A percentile compares a stretch with the other conserved stretches of the same genome.
phyloP scores from a whole-genome alignment of 2,329 filamentous ascomycete species.

The Xylariaceae sp. region DNA sequence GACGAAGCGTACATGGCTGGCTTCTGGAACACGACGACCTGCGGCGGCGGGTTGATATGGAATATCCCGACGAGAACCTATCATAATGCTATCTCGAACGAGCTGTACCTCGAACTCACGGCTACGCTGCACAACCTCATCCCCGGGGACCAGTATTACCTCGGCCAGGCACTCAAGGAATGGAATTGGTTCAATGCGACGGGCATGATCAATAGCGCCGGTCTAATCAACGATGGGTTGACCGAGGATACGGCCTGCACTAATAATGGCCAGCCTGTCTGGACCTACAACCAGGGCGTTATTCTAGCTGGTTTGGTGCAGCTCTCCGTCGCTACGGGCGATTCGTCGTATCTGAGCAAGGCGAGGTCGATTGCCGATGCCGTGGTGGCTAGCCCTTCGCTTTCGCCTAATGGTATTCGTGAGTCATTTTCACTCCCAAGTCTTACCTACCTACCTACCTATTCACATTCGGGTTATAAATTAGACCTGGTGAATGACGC shows the following conservation, averaged over 20 bases:
- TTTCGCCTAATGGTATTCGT: conserved; percentile 35
- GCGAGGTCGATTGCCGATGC: conserved; percentile 29
- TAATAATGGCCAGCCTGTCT: conserved; percentile 34
- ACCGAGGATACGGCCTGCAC: conserved; percentile 28
- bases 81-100: conserved; percentile 43
- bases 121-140: conserved; percentile 40
- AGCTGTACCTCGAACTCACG: conserved; percentile 41
- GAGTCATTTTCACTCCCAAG: background rate
- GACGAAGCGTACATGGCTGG: conserved; percentile 44
- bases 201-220: conserved; percentile 37
- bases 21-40: conserved; percentile 39
- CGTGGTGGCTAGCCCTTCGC: conserved; percentile 29
- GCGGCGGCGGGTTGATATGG: conserved; percentile 40
- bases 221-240: conserved; percentile 41
- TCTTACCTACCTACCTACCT: background rate
- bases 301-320: conserved; percentile 54
- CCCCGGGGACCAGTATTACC: conserved; percentile 32
- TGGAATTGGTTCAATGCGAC: conserved; percentile 40
- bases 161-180: conserved; percentile 36
- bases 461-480: background rate
- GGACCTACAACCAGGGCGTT: conserved; percentile 53
- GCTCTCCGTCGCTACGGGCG: conserved; percentile 37
- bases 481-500: background rate
- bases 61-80: conserved; percentile 38
- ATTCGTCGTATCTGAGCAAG: conserved; percentile 19